Base-by-base conservation (phyloP, 2,329 filamentous ascomycete species). In the Aspergillus fischeri region DNA sequence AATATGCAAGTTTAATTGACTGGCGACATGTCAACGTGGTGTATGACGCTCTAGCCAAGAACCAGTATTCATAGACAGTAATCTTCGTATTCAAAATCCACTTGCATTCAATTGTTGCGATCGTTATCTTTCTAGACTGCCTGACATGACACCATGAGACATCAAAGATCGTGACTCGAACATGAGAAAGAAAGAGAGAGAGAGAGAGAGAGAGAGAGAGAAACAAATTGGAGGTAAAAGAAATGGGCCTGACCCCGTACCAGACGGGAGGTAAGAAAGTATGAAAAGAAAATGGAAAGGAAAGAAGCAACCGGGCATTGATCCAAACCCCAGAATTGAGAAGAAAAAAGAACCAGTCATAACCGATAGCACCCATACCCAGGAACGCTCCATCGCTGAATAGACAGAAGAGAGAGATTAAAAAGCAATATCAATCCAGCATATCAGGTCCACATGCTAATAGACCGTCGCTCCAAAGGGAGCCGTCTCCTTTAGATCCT, bases 401-500 rank as follows among this genome's bases (percentile, higher is more conserved):
- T 53, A 53, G 53, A 53, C 53, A 57, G 42, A 57, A 54, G 54
- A n/a, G 41, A 47, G 44, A 44, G 24, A 55, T 24, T 53, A 54
- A 47, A 57, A 60, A 17, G 21, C 44, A 24, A 47, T 4, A 25
- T 29, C 49, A 52, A 57, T 58, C 29, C 54, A 52, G 53, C 51
- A 59, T 32, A 60, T 60, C 51, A 54, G 6, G 32, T 17, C 32
- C 56, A 54, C 35, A 49, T 59, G 49, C 52, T 65, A 76, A 59
- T 73, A 75, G 38, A 76, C 73, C 20, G 73, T 72, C 5, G 86
- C 73, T 5, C 86, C 87, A 77, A 91, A 91, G 0, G 91, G 88
- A 49, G 88, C 87, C 63, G 86, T 89, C 71, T 90, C 90, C 63
- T 87, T 86, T 65, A 97, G 76, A 73, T 97, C 91, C 71, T 89